Evolutionary conservation across 2,329 filamentous ascomycete species (phyloP).

Genomic region (Acephala macrosclerotiorum): DNA sequence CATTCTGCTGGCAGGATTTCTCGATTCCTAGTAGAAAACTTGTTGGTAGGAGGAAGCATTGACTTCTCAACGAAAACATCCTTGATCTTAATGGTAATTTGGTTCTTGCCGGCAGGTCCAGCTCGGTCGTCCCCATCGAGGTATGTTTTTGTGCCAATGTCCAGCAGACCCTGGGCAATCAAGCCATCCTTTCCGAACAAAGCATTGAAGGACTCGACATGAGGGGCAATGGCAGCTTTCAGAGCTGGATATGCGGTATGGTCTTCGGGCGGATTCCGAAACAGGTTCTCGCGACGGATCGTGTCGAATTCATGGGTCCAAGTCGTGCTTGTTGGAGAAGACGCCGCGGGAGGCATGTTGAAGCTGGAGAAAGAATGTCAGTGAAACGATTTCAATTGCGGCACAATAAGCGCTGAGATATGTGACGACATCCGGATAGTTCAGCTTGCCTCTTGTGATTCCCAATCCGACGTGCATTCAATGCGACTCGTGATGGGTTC

Average conservation of each 20-base stretch:
- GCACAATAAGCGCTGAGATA: neutral
- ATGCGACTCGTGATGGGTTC: constrained; percentile 12
- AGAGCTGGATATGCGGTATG: constrained; percentile 88
- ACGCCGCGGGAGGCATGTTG: constrained; percentile 36
- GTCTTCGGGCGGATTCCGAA: constrained; percentile 86
- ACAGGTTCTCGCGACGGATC: constrained; percentile 84
- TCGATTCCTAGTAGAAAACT: constrained; percentile 78
- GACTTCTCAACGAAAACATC: constrained; percentile 86
- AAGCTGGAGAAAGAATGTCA: constrained; percentile 2
- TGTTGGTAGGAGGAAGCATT: constrained; percentile 80
- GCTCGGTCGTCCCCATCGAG: constrained; percentile 80
- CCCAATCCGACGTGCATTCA: constrained; percentile 5
- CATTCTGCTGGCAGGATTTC: constrained; percentile 93
- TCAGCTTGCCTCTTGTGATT: neutral
- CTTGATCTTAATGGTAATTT: constrained; percentile 78
- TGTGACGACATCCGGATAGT: neutral
- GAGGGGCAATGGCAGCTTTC: constrained; percentile 84
- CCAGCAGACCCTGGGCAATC: constrained; percentile 77
- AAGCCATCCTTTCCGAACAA: constrained; percentile 79
- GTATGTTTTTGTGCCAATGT: constrained; percentile 90
- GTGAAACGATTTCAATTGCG: neutral
- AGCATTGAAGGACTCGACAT: constrained; percentile 95
- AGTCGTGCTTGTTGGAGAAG: constrained; percentile 58
- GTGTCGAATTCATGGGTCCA: constrained; percentile 92
- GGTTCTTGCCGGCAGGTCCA: constrained; percentile 69